These are phyloP conservation scores for Fusarium sp. DNA, from an alignment of 2,329 filamentous ascomycete species.

Conservation along the genomic window DNA sequence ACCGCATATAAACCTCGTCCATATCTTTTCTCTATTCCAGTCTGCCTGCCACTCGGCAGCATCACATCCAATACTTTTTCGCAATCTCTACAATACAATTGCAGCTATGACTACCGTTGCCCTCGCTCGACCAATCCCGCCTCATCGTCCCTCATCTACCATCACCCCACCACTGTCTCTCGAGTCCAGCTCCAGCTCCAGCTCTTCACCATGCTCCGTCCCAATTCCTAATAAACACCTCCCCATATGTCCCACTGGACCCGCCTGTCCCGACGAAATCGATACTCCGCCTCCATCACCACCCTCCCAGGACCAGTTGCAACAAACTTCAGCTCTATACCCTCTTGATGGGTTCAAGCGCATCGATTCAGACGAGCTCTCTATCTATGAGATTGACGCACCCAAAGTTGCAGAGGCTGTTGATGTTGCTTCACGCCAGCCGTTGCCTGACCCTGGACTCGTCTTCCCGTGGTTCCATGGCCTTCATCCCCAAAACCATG, in stretches of 20 bases:
- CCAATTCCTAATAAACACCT: slow-evolving; percentile 89
- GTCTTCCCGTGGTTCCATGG: slow-evolving; percentile 98
- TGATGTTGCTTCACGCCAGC: slow-evolving; percentile 79
- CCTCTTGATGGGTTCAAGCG: slow-evolving; percentile 74
- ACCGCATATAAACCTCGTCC: slow-evolving; percentile 22
- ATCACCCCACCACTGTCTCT: slow-evolving; percentile 58
- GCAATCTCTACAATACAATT: background rate
- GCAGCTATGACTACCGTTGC: slow-evolving; percentile 66
- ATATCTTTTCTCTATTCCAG: slow-evolving; percentile 17
- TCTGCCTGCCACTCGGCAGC: slow-evolving; percentile 4
- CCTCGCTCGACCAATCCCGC: slow-evolving; percentile 59
- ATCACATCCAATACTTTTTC: slow-evolving; percentile 5
- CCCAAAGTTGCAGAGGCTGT: slow-evolving; percentile 76
- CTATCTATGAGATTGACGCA: slow-evolving; percentile 79
- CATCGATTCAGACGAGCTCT: slow-evolving; percentile 62
- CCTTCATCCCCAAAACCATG: slow-evolving; percentile 85
- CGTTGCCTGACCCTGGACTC: slow-evolving; percentile 82
- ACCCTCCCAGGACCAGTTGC: slow-evolving; percentile 66
- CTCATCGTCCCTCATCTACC: slow-evolving; percentile 58
- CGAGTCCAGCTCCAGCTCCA: slow-evolving; percentile 43
- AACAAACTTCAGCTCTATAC: slow-evolving; percentile 76
- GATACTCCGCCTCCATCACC: slow-evolving; percentile 75
- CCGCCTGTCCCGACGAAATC: slow-evolving; percentile 64
- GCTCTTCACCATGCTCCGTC: slow-evolving; percentile 45
- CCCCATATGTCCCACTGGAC: slow-evolving; percentile 87